phyloP scores from a whole-genome alignment of 164 flowering plant species.

The grape (Vitis vinifera) region DNA sequence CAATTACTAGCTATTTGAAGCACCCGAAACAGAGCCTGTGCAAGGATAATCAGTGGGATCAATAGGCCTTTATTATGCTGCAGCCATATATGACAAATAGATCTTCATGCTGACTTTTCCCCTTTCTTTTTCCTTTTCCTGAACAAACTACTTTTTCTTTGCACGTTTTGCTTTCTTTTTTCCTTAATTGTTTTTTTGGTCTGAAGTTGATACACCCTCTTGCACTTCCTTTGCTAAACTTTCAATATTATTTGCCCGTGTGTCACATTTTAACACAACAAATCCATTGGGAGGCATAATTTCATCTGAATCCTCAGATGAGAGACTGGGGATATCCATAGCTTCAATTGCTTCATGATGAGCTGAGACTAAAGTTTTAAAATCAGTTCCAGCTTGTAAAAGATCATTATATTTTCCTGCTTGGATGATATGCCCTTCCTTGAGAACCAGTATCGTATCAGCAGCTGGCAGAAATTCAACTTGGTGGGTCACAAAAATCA shows the following conservation, averaged over 20 bases:
- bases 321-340: conserved; percentile 60
- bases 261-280: conserved; percentile 30
- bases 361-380: conserved; percentile 73
- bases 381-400: conserved; percentile 92
- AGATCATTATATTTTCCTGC: conserved; percentile 96
- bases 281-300: conserved; percentile 29
- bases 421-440: conserved; percentile 82
- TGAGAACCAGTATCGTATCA: conserved; percentile 92
- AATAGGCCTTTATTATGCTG: conserved; percentile 86
- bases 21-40: conserved; percentile 82
- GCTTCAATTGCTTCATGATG: conserved; percentile 97
- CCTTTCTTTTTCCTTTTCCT: conserved; percentile 93
- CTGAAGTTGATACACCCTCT: conserved; percentile 59
- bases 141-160: conserved; percentile 90
- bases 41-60: conserved; percentile 78
- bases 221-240: conserved; percentile 60
- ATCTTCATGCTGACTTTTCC: conserved; percentile 94
- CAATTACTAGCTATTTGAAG: conserved; percentile 96
- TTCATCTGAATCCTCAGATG: conserved; percentile 68
- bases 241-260: conserved; percentile 38
- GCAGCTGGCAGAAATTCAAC: conserved; percentile 95
- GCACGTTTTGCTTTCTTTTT: conserved; percentile 83
- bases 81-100: conserved; percentile 90
- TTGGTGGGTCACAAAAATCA: conserved; percentile 93
- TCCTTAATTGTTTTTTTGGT: conserved; percentile 72